Evolutionary conservation across 768 basidiomycete genomes (phyloP), one percentile per base, ranked within the genome.

Genomic region (Cubamyces lactineus): DNA sequence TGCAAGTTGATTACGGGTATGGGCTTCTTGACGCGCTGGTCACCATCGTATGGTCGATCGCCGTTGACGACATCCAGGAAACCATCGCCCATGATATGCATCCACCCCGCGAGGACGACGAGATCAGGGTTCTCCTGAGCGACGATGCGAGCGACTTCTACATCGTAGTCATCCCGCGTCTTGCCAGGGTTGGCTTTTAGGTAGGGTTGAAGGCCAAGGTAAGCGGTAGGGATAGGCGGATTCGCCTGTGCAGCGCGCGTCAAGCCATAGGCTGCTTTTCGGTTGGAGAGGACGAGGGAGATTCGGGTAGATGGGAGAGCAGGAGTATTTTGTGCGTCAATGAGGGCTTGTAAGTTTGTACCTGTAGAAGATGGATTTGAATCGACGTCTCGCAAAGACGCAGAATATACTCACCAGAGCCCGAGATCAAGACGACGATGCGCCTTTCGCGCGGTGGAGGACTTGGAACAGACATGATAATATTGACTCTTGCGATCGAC

Each of bases 81-180:
- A 0, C 77, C 78, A 54, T 92, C 88, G 59, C 88, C 86, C 61
- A 98, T 82, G 69, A 98, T 92, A 70, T 98, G 96, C 96, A 99
- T 98, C 93, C 94, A 99, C 0, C 97, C 97, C 0, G 96, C 97
- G n/a, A 98, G 81, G 7, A 98, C 91, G 50, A 98, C 84, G 24
- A 96, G 73, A 74, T 98, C 92, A 0, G 96, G 96, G 34, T 77
- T 75, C 19, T 79, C 83, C 24, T 75, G 71, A 5, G 90, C 69
- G 3, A 94, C 86, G 54, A 86, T 81, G 34, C 82, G 76, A 8
- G 92, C 93, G 1, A 96, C 82, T 70, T 92, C 91, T 2, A 78
- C 76, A 70, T 96, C 96, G 75, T 97, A 98, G 71, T 96, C 92
- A 48, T 83, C 78, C 19, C 96, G 80, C 5, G 91, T 90, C 66